These are phyloP conservation scores for Fraxinus xanthoxyloides DNA, from an alignment of 305 asterid species.

Conservation along the genomic window DNA sequence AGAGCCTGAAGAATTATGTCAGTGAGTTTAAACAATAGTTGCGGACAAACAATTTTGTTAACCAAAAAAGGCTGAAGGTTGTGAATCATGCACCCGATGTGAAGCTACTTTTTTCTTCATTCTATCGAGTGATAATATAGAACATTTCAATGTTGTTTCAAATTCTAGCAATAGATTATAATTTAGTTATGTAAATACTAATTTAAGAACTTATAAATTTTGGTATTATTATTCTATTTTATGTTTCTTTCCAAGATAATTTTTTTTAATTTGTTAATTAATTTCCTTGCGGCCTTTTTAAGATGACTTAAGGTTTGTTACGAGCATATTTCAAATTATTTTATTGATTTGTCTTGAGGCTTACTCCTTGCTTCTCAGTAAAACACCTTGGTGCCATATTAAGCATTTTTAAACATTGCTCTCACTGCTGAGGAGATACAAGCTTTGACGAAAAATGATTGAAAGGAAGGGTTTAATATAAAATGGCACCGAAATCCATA, in stretches of 20 bases:
- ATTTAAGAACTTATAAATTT: neutral
- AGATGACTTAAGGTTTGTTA: neutral
- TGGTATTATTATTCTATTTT: neutral
- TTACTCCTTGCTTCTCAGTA: neutral
- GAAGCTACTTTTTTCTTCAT: neutral
- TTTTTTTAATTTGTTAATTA: neutral
- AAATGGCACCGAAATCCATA: neutral
- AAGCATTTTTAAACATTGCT: neutral
- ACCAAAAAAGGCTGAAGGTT: neutral
- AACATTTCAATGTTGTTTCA: neutral
- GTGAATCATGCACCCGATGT: neutral
- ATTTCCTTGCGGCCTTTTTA: neutral
- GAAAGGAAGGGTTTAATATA: neutral
- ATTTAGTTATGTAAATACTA: neutral
- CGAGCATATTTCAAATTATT: neutral
- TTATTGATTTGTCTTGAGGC: neutral
- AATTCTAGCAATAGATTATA: neutral
- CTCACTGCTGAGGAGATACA: neutral
- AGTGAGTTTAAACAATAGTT: constrained; percentile 9
- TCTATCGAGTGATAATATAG: neutral
- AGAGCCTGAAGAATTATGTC: constrained; percentile 38
- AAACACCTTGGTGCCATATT: neutral
- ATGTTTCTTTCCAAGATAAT: neutral
- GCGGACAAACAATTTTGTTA: neutral
- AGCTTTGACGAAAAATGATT: neutral